Percentiles rank a stretch among this genome's conserved stretches.
These are phyloP conservation scores for Metschnikowia drakensbergensis DNA, from an alignment of 805 yeast genomes.

Conservation along the genomic window DNA sequence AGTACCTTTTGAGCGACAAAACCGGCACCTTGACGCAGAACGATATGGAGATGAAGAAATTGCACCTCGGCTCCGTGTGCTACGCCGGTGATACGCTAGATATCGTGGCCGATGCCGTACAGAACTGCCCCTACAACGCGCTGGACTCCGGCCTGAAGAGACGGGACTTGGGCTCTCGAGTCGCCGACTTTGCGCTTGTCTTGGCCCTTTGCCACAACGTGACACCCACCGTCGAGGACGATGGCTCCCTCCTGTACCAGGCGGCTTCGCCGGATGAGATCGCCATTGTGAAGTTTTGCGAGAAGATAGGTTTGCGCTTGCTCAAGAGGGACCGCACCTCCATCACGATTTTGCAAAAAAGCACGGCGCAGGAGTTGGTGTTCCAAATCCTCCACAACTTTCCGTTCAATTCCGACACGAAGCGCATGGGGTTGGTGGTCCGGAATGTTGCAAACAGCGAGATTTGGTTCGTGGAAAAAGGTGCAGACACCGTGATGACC, in stretches of 20 bases:
- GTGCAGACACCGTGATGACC: conserved; percentile 95
- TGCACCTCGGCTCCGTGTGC: conserved; percentile 89
- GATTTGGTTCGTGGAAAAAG: conserved; percentile 83
- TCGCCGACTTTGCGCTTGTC: conserved; percentile 75
- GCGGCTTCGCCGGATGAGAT: conserved; percentile 99
- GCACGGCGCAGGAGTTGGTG: conserved; percentile 46
- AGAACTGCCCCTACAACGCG: conserved; percentile 2
- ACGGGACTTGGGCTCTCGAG: conserved; percentile 67
- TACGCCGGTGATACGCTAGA: conserved; percentile 92
- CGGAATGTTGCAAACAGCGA: conserved; percentile 59
- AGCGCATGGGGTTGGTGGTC: conserved; percentile 91
- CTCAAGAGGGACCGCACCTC: conserved; percentile 77
- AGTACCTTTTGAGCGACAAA: conserved; percentile 86
- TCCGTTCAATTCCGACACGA: conserved; percentile 94
- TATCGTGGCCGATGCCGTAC: conserved; percentile 69
- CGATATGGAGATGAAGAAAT: conserved; percentile 93
- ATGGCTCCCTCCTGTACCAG: conserved; percentile 59
- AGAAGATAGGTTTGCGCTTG: conserved; percentile 75
- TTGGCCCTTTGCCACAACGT: conserved; percentile 96
- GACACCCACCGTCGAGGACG: conserved; percentile 72
- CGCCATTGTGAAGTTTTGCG: conserved; percentile 92
- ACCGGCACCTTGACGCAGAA: conserved; percentile 98
- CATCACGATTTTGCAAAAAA: conserved; percentile 62
- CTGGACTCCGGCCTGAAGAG: conserved; percentile 34
- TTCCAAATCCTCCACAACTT: conserved; percentile 77